Evolutionary conservation across 148 eudicot genomes (phyloP), one percentile per base, ranked within the genome.

Genomic region (Rhododendron vialii): DNA sequence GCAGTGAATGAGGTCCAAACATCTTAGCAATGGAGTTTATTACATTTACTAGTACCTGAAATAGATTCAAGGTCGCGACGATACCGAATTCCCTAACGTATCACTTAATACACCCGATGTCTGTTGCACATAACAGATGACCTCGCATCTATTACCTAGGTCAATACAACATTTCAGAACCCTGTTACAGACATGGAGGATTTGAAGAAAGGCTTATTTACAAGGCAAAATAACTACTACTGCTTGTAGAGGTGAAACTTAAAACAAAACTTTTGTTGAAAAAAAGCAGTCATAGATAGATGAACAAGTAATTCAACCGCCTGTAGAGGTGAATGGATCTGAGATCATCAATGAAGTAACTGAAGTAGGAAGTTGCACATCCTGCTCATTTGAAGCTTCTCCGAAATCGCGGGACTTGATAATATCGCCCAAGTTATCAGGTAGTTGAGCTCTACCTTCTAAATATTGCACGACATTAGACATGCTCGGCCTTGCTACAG

Each of bases 381-480:
- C 35, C 18, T 45, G 18, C 43, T 45, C 53, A 43, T 78, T 43
- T 41, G 50, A 47, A 10, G 28, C 33, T 10, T 24, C 81, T 0
- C 17, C 3, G 7, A 43, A 78, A 22, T 78, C 53, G 0, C 53
- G 33, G 22, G 18, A 41, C 51, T 43, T 78, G 15, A 41, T 22
- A 28, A 75, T 22, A 22, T 41, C 81, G 5, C 15, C 13, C 81
- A 78, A 78, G 51, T 78, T 78, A 78, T 43, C 53, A 3, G 81
- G 81, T 43, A 78, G 63, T 45, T 41, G 81, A 78, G 81, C 81
- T 78, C 12, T 28, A 24, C 81, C 81, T 43, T 22, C 81, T n/a
- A 78, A 78, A 43, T 43, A 78, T 43, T 78, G 7, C 0, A 78
- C 53, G 2, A 78, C 81, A 3, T 5, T 24, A 78, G 53, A 20